Evolutionary conservation across 768 basidiomycete genomes (phyloP).

Genomic region (Tulasnella calospora): DNA sequence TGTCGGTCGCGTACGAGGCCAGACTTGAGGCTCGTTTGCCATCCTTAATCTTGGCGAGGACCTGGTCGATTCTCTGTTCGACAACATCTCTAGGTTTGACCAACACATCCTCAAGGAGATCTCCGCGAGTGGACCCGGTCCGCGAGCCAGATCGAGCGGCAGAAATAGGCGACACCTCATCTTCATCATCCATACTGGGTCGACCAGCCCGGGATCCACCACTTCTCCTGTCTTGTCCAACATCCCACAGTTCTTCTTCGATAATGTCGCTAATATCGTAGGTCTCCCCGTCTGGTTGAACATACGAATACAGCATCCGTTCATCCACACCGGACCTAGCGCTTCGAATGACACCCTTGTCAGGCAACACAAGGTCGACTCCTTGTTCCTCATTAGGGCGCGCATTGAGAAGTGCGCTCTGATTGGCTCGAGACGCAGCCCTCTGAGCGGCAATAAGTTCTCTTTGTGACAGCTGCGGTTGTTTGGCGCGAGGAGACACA

Average conservation of each 20-base stretch:
- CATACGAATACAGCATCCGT: constrained; percentile 86
- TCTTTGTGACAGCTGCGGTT: constrained; percentile 53
- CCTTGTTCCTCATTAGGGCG: constrained; percentile 69
- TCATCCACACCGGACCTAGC: constrained; percentile 56
- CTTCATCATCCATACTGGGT: constrained; percentile 36
- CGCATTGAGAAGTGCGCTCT: constrained; percentile 76
- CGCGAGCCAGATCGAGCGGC: not conserved
- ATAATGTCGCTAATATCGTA: constrained; percentile 92
- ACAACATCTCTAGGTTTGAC: constrained; percentile 55
- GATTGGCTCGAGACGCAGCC: constrained; percentile 77
- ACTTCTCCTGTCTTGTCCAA: constrained; percentile 18
- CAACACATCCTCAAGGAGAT: constrained; percentile 64
- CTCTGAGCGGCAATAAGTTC: constrained; percentile 94
- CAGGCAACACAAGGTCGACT: constrained; percentile 80
- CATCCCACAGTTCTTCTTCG: constrained; percentile 76
- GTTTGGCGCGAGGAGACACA: not conserved
- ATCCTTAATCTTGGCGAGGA: constrained; percentile 69
- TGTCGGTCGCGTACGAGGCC: not conserved
- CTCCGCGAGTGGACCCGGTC: constrained; percentile 33
- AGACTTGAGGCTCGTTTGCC: constrained; percentile 8
- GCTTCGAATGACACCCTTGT: constrained; percentile 80
- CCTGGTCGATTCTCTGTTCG: constrained; percentile 66
- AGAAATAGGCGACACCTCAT: constrained; percentile 26
- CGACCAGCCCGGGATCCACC: constrained; percentile 31
- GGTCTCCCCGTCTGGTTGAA: constrained; percentile 82